These are phyloP conservation scores for Pichia sp. DNA, from an alignment of 1,139 yeast genomes.

Conservation along the genomic window DNA sequence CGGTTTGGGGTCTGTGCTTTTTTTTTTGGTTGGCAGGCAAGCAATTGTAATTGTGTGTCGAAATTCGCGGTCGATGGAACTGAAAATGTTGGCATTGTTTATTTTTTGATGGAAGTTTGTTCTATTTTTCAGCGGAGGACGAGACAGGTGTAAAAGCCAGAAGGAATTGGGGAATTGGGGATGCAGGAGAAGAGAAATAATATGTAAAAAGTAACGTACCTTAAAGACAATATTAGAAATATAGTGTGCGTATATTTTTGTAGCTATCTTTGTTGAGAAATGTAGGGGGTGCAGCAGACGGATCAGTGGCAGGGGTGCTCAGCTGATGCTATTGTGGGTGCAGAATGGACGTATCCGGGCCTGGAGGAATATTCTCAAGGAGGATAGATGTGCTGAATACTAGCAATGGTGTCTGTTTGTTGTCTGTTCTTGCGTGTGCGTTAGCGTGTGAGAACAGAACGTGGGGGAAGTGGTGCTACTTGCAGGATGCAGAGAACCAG, in stretches of 20 bases:
- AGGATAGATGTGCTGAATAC: no score
- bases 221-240: conserved; percentile 13
- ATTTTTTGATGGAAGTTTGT: neutral
- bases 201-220: conserved; percentile 11
- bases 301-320: neutral
- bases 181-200: neutral
- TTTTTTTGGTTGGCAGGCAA: no score
- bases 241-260: neutral
- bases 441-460: no score
- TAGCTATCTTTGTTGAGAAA: neutral
- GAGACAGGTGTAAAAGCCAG: neutral
- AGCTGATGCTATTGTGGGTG: neutral
- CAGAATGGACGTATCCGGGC: no score
- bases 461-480: neutral
- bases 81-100: conserved; percentile 4
- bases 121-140: neutral
- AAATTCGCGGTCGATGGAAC: neutral
- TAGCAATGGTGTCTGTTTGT: no score
- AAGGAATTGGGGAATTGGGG: neutral
- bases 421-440: no score
- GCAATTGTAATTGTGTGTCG: neutral
- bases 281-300: neutral
- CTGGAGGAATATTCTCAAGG: no score
- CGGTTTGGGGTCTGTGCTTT: no score
- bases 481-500: neutral